Evolutionary conservation across 331 rosid genomes (phyloP), one percentile per base, ranked within the genome.

Genomic region (Acacia pycnantha): DNA sequence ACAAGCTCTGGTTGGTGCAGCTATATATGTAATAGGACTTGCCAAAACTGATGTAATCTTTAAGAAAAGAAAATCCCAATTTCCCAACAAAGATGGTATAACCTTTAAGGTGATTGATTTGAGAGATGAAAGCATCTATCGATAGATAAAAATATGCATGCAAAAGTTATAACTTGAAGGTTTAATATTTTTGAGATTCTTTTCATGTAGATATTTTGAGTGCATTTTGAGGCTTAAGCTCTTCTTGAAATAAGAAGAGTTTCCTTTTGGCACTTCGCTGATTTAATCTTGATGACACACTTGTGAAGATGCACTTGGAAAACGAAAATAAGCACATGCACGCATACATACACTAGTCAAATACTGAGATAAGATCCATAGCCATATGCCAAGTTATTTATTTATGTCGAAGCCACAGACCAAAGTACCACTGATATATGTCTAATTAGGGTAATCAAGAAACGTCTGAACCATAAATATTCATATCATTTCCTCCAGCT

Each of bases 401-500:
- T 53, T 53, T n/a, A 66, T 12, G 82, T 67, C 24, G 2, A 48
- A 48, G 35, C 40, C 35, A 64, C 18, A 14, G 33, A 77, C 50
- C 64, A 78, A 29, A 78, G 70, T 46, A 66, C 48, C 73, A 82
- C 46, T 43, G 72, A 71, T 33, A 24, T 11, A 82, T 19, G 83
- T 84, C 78, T 62, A 35, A 53, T 19, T 24, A 74, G 41, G 77
- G 54, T 73, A 81, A 43, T 35, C 53, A 5, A 5, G 27, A 33
- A 75, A 68, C 14, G 16, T 77, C 71, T 64, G 43, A 48, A 4
- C 35, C 50, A 54, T 44, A 27, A 56, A 65, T 47, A 70, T 81
- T 65, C 70, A 74, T 75, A 64, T 84, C 70, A 64, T n/a, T 72
- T 58, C 50, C 21, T 44, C 82, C 81, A 56, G 72, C 56, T 29